phyloP scores from a whole-genome alignment of 768 basidiomycete species.

The Pleurotus sapidus region DNA sequence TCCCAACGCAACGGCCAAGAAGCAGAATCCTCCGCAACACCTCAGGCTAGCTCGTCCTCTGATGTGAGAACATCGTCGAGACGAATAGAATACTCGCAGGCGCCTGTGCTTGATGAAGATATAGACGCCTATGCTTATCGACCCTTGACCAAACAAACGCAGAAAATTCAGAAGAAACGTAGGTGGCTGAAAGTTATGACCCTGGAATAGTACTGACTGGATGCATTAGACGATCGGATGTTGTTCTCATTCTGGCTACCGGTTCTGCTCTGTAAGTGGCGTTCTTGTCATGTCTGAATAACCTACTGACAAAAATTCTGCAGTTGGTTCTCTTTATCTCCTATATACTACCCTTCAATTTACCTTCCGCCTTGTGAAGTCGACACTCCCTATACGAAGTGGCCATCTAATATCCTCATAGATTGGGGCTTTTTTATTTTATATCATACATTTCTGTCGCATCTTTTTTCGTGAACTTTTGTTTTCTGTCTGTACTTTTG shows the following conservation, averaged over 20 bases:
- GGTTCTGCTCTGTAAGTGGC: constrained; percentile 68
- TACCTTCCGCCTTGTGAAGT: constrained; percentile 45
- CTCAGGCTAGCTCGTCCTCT: constrained; percentile 19
- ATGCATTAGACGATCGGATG: constrained; percentile 73
- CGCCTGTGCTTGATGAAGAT: constrained; percentile 60
- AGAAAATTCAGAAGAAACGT: constrained; percentile 68
- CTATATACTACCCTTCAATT: constrained; percentile 53
- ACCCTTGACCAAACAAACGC: constrained; percentile 42
- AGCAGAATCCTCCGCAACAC: constrained; percentile 16
- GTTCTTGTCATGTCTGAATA: neutral
- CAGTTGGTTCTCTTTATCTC: constrained; percentile 64
- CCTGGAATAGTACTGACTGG: constrained; percentile 7
- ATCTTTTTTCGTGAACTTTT: too few species aligned
- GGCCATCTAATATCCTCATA: constrained; percentile 3
- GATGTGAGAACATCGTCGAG: constrained; percentile 31
- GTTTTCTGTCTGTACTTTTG: neutral
- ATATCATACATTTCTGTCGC: neutral
- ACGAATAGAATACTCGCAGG: constrained; percentile 42
- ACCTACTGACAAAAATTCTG: constrained; percentile 5
- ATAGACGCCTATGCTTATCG: constrained; percentile 67
- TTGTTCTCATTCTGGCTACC: constrained; percentile 84
- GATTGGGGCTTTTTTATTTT: neutral
- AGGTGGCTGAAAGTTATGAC: constrained; percentile 22
- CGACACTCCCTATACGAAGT: constrained; percentile 35
- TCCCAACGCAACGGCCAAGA: constrained; percentile 4